Conservation (phyloP, 2,329 filamentous ascomycete species). For the Exophiala alcalophila region DNA sequence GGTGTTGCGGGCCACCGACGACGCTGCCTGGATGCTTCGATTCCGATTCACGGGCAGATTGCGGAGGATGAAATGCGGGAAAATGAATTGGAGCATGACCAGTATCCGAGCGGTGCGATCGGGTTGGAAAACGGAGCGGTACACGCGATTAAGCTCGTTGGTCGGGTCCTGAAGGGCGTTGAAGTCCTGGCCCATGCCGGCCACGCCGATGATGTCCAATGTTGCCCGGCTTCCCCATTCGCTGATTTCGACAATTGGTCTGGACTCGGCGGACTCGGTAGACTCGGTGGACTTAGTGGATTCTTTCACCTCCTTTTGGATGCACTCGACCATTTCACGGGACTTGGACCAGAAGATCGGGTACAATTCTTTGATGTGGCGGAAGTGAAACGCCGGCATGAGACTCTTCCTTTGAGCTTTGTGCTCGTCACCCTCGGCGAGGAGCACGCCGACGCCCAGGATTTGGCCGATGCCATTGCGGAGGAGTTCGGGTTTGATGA, state of each 20-base stretch:
- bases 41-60: slow-evolving; percentile 70
- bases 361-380: slow-evolving; percentile 81
- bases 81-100: slow-evolving; percentile 57
- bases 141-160: slow-evolving; percentile 58
- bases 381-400: slow-evolving; percentile 79
- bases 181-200: slow-evolving; percentile 71
- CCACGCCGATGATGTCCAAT: slow-evolving; percentile 71
- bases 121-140: slow-evolving; percentile 56
- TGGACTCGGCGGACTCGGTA: slow-evolving; percentile 33
- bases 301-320: slow-evolving; percentile 45
- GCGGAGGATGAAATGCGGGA: slow-evolving; percentile 61
- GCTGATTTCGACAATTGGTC: slow-evolving; percentile 55
- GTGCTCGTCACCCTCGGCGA: slow-evolving; percentile 90
- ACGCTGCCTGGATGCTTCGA: slow-evolving; percentile 57
- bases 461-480: slow-evolving; percentile 38
- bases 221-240: slow-evolving; percentile 66
- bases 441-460: slow-evolving; percentile 50
- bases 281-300: slow-evolving; percentile 12
- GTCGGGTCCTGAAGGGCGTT: slow-evolving; percentile 60
- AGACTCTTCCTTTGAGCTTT: slow-evolving; percentile 73
- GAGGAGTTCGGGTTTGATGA: slow-evolving; percentile 59
- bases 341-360: slow-evolving; percentile 80
- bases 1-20: slow-evolving; percentile 59
- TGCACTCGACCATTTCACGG: slow-evolving; percentile 61
- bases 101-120: slow-evolving; percentile 54